Conservation (phyloP, 2,329 filamentous ascomycete genomes). For the Metarhizium humberi region DNA sequence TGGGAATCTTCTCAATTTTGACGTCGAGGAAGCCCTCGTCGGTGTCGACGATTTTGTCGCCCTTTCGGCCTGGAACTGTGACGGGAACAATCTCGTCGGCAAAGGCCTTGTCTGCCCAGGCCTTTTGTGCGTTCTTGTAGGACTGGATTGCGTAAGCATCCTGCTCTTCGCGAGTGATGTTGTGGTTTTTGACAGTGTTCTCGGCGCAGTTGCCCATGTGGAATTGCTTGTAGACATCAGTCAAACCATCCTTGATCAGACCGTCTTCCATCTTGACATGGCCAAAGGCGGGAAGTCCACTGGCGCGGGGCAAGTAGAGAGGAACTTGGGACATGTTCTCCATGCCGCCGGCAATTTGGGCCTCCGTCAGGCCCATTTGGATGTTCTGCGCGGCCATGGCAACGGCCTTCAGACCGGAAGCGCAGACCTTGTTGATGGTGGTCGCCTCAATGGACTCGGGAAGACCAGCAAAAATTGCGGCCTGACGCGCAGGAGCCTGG, state of each 20-base stretch:
- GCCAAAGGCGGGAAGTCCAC: constrained; percentile 74
- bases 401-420: constrained; percentile 89
- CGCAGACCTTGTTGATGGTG: constrained; percentile 97
- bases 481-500: constrained; percentile 87
- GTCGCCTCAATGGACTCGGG: constrained; percentile 73
- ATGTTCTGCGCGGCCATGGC: constrained; percentile 88
- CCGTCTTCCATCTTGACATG: constrained; percentile 84
- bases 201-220: constrained; percentile 99
- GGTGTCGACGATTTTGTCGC: constrained; percentile 65
- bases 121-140: constrained; percentile 81
- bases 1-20: constrained; percentile 77
- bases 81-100: constrained; percentile 86
- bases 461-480: constrained; percentile 78
- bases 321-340: constrained; percentile 96
- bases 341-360: constrained; percentile 90
- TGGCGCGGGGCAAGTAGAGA: constrained; percentile 80
- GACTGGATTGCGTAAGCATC: constrained; percentile 84
- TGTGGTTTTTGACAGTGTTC: constrained; percentile 81
- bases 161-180: constrained; percentile 74
- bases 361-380: constrained; percentile 80
- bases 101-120: constrained; percentile 77
- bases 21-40: constrained; percentile 88
- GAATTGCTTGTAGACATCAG: constrained; percentile 92
- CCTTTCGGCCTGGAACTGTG: constrained; percentile 75
- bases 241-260: constrained; percentile 86